phyloP scores from a whole-genome alignment of 2,329 filamentous ascomycete species.

The Xylariaceae sp. region DNA sequence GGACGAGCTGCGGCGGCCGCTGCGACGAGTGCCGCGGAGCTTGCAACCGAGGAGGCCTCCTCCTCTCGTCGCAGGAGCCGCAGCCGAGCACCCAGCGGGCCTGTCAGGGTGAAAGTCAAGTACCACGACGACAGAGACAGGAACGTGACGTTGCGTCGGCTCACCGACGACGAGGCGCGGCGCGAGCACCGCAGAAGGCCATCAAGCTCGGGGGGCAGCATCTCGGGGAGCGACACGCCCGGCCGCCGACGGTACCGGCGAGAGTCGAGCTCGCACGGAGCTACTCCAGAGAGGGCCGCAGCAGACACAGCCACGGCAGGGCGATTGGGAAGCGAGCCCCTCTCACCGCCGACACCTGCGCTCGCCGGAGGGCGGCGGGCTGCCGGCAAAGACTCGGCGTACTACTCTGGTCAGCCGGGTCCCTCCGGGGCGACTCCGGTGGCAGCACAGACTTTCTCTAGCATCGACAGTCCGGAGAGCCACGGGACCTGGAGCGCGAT shows the following conservation, averaged over 20 bases:
- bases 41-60: constrained; percentile 44
- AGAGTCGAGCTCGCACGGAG: constrained; percentile 37
- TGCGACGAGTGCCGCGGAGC: constrained; percentile 36
- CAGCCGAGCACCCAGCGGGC: constrained; percentile 36
- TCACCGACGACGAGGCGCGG: constrained; percentile 53
- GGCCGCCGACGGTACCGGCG: constrained; percentile 44
- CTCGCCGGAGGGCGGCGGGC: constrained; percentile 44
- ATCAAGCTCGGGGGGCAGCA: constrained; percentile 45
- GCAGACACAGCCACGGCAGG: constrained; percentile 40
- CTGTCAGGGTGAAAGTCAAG: constrained; percentile 52
- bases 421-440: constrained; percentile 32
- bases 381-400: constrained; percentile 53
- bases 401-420: constrained; percentile 47
- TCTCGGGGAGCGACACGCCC: constrained; percentile 49
- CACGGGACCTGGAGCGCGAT: constrained; percentile 49
- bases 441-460: constrained; percentile 38
- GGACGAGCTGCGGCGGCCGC: constrained; percentile 42
- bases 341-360: constrained; percentile 49
- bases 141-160: constrained; percentile 52
- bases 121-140: constrained; percentile 53
- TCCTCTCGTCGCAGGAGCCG: constrained; percentile 28
- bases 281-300: too few relatives aligned
- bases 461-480: constrained; percentile 34
- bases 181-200: constrained; percentile 32
- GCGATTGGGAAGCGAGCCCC: constrained; percentile 29